These are phyloP conservation scores for Suillus clintonianus DNA, from an alignment of 768 basidiomycete genomes.

Conservation along the genomic window DNA sequence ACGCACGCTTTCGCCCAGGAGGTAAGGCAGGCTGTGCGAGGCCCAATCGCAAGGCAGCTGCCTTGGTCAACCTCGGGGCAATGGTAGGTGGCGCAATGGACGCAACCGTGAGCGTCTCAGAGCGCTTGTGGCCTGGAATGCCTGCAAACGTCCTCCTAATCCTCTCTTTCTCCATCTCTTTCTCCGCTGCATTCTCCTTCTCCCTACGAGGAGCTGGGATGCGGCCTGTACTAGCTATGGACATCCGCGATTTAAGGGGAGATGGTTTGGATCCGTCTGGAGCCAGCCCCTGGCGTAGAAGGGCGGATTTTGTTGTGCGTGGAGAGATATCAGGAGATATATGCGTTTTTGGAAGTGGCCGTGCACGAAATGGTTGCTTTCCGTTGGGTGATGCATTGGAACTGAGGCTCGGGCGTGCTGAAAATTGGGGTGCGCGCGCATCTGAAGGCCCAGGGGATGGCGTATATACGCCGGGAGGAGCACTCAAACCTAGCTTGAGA, in stretches of 20 bases:
- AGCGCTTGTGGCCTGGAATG: conserved; percentile 81
- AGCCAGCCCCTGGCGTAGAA: conserved; percentile 64
- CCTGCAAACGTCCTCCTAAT: conserved; percentile 68
- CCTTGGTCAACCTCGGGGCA: conserved; percentile 74
- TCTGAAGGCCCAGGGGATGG: conserved; percentile 29
- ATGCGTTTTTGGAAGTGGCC: conserved; percentile 63
- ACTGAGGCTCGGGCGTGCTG: conserved; percentile 32
- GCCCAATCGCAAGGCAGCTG: conserved; percentile 70
- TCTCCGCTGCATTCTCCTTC: conserved; percentile 38
- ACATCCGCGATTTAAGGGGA: conserved; percentile 27
- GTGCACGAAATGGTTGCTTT: conserved; percentile 63
- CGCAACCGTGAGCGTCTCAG: conserved; percentile 66
- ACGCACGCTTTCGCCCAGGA: conserved; percentile 40
- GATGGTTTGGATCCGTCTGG: conserved; percentile 36
- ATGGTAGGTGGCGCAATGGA: conserved; percentile 73
- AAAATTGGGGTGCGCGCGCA: conserved; percentile 20
- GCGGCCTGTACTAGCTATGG: conserved; percentile 34
- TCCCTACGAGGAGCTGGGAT: conserved; percentile 29
- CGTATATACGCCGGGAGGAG: conserved; percentile 43
- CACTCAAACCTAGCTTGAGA: conserved; percentile 42
- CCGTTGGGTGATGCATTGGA: conserved; percentile 41
- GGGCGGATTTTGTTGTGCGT: conserved; percentile 73
- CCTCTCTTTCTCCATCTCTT: conserved; percentile 60
- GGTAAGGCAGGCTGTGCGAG: conserved; percentile 41
- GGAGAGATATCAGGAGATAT: conserved; percentile 70